Evolutionary conservation across 257 asterid genomes (phyloP).

Genomic region (Plantago major): DNA sequence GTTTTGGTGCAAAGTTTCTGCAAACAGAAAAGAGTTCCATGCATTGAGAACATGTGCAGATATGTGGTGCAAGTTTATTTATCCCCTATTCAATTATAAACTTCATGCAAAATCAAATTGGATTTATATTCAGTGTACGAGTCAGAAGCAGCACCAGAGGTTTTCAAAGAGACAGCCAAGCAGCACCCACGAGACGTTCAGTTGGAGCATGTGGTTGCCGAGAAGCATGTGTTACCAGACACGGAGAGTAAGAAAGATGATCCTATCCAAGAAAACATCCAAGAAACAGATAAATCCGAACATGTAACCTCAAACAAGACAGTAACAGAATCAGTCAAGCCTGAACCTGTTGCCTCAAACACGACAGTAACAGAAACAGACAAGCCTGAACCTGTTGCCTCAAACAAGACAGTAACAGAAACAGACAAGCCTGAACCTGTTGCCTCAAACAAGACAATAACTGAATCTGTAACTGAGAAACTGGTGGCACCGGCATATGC

Average conservation of each 20-base stretch:
- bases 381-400: conserved; percentile 5
- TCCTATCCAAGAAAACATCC: conserved; percentile 7
- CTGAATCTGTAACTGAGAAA: conserved; percentile 39
- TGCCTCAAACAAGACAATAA: conserved; percentile 34
- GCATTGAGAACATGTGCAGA: too few species aligned
- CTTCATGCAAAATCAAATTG: background rate
- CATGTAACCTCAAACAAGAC: conserved; percentile 28
- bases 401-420: conserved; percentile 36
- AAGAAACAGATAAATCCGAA: conserved; percentile 13
- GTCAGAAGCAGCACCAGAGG: conserved; percentile 78
- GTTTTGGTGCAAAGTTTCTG: too few species aligned
- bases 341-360: background rate
- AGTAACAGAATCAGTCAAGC: conserved; percentile 23
- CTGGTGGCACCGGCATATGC: conserved; percentile 49
- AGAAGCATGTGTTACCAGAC: conserved; percentile 40
- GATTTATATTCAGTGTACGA: conserved; percentile 63
- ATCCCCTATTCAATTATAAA: too few species aligned
- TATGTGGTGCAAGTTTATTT: too few species aligned
- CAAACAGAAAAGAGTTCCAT: too few species aligned
- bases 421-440: conserved; percentile 1
- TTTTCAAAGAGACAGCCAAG: conserved; percentile 58
- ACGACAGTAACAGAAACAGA: conserved; percentile 7
- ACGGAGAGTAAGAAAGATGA: conserved; percentile 14
- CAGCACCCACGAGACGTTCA: conserved; percentile 83
- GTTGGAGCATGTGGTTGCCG: conserved; percentile 44